Evolutionary conservation across 2,329 filamentous ascomycete genomes (phyloP), one percentile per base, ranked within the genome.

Genomic region (Beauveria rudraprayagi): DNA sequence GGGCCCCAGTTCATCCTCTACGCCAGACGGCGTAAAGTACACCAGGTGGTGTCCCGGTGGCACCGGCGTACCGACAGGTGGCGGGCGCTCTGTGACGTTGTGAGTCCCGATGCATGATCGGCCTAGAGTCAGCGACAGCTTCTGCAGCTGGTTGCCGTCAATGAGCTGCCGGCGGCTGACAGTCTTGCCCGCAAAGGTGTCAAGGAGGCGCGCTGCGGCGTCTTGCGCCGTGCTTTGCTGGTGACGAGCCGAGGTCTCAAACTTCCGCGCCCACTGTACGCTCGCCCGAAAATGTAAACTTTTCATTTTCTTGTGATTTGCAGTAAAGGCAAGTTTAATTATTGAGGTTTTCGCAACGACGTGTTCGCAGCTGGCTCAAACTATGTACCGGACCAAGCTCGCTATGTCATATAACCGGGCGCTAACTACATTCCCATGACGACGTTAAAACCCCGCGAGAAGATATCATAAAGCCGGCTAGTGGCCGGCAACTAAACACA

Each of bases 101-200:
- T 73, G 66, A 1, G 72, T 73, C 0, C 72, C 70, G 6, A 85
- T 70, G 5, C 69, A 65, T 1, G 74, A 72, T 1, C 83, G 80
- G 24, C 78, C 76, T 5, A 89, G 78, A 0, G 84, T 86, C 7
- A 86, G 72, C 2, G 79, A 77, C 10, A 89, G 77, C 50, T 84
- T 83, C 62, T 86, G 84, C 0, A 88, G 73, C 67, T 88, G 85
- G 65, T 87, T 87, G 14, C 75, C 77, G 67, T 88, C 85, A 7
- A 88, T 73, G 3, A 78, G 61, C 66, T 88, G 85, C 5, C 65
- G 70, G 3, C 71, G 70, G 4, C 66, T 61, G 3, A 68, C 62
- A 0, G 70, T 66, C 40, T 68, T 69, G 34, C 66, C 62, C 10
- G 67, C 63, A 48, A 74, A 74, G 5, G 62, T 67, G 3, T 70